Conservation (phyloP, 176 grass and related monocot genomes). For the Stipa capillata region DNA sequence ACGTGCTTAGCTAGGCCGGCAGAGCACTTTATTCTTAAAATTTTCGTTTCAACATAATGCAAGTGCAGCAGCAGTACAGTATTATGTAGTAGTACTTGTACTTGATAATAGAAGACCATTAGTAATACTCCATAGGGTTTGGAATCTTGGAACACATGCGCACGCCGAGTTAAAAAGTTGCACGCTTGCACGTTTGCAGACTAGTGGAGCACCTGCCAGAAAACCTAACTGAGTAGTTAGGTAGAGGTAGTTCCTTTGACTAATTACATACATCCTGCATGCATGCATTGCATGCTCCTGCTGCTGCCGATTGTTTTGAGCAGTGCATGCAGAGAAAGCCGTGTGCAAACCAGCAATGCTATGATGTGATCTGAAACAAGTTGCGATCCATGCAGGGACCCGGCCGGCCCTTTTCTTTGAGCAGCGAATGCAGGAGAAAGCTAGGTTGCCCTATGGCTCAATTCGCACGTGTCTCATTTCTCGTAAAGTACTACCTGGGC, state of each 20-base stretch:
- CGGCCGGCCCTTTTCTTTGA: not conserved
- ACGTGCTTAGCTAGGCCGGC: constrained; percentile 20
- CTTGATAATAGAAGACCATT: not conserved
- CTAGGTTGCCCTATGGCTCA: not conserved
- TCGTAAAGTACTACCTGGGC: constrained; percentile 23
- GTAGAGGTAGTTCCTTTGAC: constrained; percentile 12
- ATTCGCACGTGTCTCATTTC: constrained; percentile 22
- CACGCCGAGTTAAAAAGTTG: constrained; percentile 19
- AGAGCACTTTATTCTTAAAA: constrained; percentile 10
- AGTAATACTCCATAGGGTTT: not conserved
- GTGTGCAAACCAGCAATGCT: not conserved
- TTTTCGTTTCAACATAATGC: not conserved
- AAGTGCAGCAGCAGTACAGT: not conserved
- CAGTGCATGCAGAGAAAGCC: not conserved
- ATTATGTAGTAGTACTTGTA: not conserved
- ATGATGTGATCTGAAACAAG: not conserved
- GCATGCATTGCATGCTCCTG: not conserved
- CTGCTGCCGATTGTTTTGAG: not conserved
- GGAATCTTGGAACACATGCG: constrained; percentile 18
- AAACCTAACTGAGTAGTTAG: constrained; percentile 6
- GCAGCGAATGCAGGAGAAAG: too few relatives aligned
- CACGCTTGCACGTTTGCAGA: not conserved
- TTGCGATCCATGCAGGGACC: not conserved
- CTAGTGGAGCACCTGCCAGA: not conserved
- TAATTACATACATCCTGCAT: too few relatives aligned